These are phyloP conservation scores for Malus orientalis DNA, from an alignment of 306 rosid species.

Conservation along the genomic window DNA sequence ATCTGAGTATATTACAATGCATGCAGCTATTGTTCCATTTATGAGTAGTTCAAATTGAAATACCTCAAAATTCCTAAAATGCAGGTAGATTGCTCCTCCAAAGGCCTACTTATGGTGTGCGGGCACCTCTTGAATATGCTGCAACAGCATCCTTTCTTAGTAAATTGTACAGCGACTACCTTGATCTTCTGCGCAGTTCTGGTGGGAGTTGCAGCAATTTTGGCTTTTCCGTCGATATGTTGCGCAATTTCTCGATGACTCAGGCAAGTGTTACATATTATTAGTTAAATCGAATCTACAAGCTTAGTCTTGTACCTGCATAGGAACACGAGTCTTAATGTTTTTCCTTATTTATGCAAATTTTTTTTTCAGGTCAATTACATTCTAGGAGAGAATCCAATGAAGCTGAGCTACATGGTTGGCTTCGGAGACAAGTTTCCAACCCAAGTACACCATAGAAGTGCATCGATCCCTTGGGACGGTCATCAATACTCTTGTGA, in stretches of 20 bases:
- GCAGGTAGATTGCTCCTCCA: conserved; percentile 62
- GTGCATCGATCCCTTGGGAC: conserved; percentile 74
- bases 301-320: not conserved
- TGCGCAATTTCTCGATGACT: conserved; percentile 43
- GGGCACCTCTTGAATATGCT: conserved; percentile 46
- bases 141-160: conserved; percentile 77
- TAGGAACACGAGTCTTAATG: not conserved
- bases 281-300: not conserved
- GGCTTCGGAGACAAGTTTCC: conserved; percentile 64
- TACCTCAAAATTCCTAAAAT: not conserved
- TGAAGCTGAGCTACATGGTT: conserved; percentile 70
- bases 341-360: not conserved
- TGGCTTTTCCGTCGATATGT: conserved; percentile 37
- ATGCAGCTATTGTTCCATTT: not conserved
- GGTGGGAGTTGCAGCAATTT: conserved; percentile 33
- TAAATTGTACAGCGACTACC: conserved; percentile 72
- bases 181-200: conserved; percentile 35
- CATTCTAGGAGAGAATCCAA: conserved; percentile 75
- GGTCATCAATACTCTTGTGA: conserved; percentile 32
- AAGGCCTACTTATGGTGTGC: conserved; percentile 34
- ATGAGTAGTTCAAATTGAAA: not conserved
- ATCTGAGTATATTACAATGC: not conserved
- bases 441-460: conserved; percentile 65
- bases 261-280: conserved; percentile 38
- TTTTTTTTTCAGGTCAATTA: conserved; percentile 45